These are phyloP conservation scores for Oehlia diaphana DNA, from an alignment of 192 early-diverging fungal genomes.

Conservation along the genomic window DNA sequence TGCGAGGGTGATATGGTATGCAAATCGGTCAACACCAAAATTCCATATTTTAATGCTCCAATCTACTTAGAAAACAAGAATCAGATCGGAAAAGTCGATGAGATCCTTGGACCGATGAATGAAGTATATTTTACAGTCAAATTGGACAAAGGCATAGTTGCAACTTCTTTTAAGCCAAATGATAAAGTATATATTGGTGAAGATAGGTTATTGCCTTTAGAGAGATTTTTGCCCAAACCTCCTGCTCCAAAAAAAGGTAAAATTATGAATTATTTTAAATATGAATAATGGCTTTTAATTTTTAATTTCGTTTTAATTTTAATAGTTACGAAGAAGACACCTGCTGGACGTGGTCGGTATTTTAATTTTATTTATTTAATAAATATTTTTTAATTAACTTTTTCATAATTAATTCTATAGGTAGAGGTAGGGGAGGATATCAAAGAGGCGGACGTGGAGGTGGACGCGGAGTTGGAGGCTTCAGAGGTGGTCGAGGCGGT, in stretches of 20 bases:
- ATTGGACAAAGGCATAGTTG: slow-evolving; percentile 89
- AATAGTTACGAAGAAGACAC: background rate
- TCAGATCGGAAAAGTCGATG: slow-evolving; percentile 98
- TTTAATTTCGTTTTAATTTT: background rate
- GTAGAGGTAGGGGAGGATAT: background rate
- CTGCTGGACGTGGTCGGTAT: background rate
- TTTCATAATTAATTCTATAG: background rate
- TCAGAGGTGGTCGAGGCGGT: background rate
- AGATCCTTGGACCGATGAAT: slow-evolving; percentile 97
- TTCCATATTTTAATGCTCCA: slow-evolving; percentile 99
- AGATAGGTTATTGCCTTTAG: slow-evolving; percentile 93
- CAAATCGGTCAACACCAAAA: slow-evolving; percentile 81
- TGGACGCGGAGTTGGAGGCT: background rate
- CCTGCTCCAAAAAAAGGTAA: slow-evolving; percentile 65
- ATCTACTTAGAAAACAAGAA: slow-evolving; percentile 98
- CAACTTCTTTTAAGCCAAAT: slow-evolving; percentile 84
- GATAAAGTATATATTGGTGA: slow-evolving; percentile 93
- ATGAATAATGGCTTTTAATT: background rate
- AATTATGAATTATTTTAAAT: background rate
- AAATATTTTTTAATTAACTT: background rate
- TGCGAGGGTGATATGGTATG: slow-evolving; percentile 99
- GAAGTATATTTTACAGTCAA: slow-evolving; percentile 98
- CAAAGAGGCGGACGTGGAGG: background rate
- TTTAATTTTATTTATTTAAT: background rate
- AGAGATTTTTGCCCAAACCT: slow-evolving; percentile 96